phyloP scores from a whole-genome alignment of 352 stramenopile genomes.

The Pythium brassicae region DNA sequence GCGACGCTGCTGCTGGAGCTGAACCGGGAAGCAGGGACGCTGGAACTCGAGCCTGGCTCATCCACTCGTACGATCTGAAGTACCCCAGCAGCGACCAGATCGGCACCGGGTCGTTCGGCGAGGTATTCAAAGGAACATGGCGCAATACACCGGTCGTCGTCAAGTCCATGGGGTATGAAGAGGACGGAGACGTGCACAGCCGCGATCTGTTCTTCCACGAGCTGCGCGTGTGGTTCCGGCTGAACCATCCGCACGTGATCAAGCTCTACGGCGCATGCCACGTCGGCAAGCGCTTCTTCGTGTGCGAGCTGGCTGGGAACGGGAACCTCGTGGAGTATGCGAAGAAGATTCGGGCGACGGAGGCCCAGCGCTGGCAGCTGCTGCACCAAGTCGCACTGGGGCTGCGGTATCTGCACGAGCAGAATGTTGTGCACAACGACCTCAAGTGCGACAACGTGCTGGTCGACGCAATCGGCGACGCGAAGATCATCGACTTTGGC shows the following conservation, averaged over 20 bases:
- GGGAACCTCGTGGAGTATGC: constrained; percentile 1
- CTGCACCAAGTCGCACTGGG: constrained; percentile 19
- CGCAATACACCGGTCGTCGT: constrained; percentile 10
- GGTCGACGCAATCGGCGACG: constrained; percentile 25
- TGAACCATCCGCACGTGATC: constrained; percentile 7
- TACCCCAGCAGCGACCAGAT: constrained; percentile 3
- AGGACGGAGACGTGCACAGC: not conserved
- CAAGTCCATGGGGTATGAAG: constrained; percentile 11
- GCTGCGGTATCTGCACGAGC: constrained; percentile 25
- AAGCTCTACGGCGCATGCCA: constrained; percentile 13
- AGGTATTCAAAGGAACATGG: constrained; percentile 6
- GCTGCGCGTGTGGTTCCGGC: constrained; percentile 8
- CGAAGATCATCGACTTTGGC: constrained; percentile 25
- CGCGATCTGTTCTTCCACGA: constrained; percentile 2
- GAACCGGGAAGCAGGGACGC: not conserved
- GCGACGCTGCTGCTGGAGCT: too few relatives aligned
- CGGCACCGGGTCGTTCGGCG: constrained; percentile 1
- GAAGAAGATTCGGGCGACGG: not conserved
- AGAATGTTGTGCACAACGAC: constrained; percentile 8
- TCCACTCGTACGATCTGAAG: constrained; percentile 5
- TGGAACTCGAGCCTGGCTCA: constrained; percentile 6
- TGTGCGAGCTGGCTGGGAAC: constrained; percentile 9
- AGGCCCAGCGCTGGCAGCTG: not conserved
- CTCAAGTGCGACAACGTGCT: constrained; percentile 22
- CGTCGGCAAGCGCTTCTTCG: constrained; percentile 13